A percentile compares a stretch with the other conserved stretches of the same genome.
phyloP scores from a whole-genome alignment of 1,139 yeast species.

The Saccharomyces hybrid region DNA sequence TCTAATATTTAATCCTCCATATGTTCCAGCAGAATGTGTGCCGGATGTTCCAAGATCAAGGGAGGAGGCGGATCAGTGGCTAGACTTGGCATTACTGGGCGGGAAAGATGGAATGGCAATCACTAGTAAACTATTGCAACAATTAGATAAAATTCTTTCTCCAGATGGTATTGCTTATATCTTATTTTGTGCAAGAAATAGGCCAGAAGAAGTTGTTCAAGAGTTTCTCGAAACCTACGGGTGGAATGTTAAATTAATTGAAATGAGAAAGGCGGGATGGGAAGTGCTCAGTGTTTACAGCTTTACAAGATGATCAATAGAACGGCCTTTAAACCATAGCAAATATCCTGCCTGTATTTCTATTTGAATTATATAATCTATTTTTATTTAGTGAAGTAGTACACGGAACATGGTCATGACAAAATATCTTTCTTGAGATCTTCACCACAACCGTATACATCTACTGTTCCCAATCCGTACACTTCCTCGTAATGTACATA shows the following conservation, averaged over 20 bases:
- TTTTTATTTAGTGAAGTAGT: not conserved
- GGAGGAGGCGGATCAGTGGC: slow-evolving; percentile 53
- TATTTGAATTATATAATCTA: not conserved
- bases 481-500: slow-evolving; percentile 66
- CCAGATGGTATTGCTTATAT: slow-evolving; percentile 70
- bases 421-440: slow-evolving; percentile 55
- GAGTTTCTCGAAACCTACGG: slow-evolving; percentile 40
- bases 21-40: slow-evolving; percentile 76
- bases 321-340: too few relatives aligned
- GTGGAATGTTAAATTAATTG: slow-evolving; percentile 49
- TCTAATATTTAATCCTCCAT: slow-evolving; percentile 87
- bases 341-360: too few relatives aligned
- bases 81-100: slow-evolving; percentile 83
- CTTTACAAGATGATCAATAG: slow-evolving; percentile 6
- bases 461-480: slow-evolving; percentile 49
- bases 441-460: slow-evolving; percentile 41
- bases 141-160: slow-evolving; percentile 44
- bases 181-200: slow-evolving; percentile 78
- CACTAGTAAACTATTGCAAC: slow-evolving; percentile 55
- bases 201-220: slow-evolving; percentile 53
- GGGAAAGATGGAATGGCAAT: slow-evolving; percentile 87
- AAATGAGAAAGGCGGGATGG: slow-evolving; percentile 86
- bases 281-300: slow-evolving; percentile 79
- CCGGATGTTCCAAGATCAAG: slow-evolving; percentile 41
- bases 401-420: slow-evolving; percentile 7